phyloP scores from a whole-genome alignment of 371 early-diverging fungal species.

The Mycotypha africana region DNA sequence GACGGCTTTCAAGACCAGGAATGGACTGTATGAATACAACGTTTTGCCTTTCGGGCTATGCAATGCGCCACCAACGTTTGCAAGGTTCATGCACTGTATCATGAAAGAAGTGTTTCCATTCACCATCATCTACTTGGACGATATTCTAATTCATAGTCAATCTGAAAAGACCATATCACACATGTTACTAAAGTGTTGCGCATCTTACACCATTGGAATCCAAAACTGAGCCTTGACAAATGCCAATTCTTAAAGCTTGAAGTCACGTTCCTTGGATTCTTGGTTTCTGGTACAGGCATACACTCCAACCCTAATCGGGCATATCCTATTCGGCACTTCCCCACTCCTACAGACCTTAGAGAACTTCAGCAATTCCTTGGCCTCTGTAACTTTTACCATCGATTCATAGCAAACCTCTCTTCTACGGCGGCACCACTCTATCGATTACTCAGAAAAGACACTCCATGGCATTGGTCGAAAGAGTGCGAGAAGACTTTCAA shows the following conservation, averaged over 20 bases:
- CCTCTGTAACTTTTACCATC: conserved; percentile 22
- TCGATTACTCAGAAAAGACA: neutral
- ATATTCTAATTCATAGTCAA: conserved; percentile 43
- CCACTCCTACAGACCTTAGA: conserved; percentile 14
- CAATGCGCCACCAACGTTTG: conserved; percentile 39
- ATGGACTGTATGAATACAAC: conserved; percentile 33
- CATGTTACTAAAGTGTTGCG: conserved; percentile 27
- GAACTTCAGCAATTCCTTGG: conserved; percentile 21
- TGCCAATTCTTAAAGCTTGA: conserved; percentile 30
- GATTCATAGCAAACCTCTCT: conserved; percentile 10
- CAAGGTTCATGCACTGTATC: conserved; percentile 26
- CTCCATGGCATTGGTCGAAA: neutral
- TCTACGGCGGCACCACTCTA: conserved; percentile 15
- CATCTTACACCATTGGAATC: conserved; percentile 17
- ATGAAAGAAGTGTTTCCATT: conserved; percentile 20
- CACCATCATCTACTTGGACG: conserved; percentile 58
- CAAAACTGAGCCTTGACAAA: conserved; percentile 35
- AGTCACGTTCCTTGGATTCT: conserved; percentile 37
- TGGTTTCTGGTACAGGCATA: conserved; percentile 25
- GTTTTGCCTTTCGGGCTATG: conserved; percentile 44
- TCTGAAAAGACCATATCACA: conserved; percentile 26
- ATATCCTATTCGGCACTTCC: conserved; percentile 21
- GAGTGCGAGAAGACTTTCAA: conserved; percentile 6
- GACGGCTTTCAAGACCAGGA: conserved; percentile 24
- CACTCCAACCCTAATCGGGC: conserved; percentile 20